These are phyloP conservation scores for Paraconiothyrium brasiliense DNA, from an alignment of 2,329 filamentous ascomycete species.

Conservation along the genomic window DNA sequence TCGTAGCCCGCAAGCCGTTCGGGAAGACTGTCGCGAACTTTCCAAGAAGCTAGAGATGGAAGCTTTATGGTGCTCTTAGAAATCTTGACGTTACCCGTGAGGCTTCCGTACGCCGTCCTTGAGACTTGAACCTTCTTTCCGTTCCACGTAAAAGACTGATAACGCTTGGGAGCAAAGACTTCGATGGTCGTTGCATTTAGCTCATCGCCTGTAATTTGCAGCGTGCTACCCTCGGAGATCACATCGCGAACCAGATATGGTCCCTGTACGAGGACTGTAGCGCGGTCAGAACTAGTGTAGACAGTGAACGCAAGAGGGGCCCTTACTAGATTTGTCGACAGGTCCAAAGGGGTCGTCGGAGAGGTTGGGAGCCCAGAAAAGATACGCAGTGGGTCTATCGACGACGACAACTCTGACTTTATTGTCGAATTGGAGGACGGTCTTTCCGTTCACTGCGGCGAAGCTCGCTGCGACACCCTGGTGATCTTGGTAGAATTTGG, in stretches of 20 bases:
- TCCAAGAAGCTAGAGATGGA: slow-evolving; percentile 58
- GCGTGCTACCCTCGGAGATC: slow-evolving; percentile 27
- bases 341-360: slow-evolving; percentile 51
- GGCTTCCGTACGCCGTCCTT: slow-evolving; percentile 48
- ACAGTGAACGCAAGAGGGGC: neutral
- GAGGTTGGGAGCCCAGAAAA: slow-evolving; percentile 52
- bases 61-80: slow-evolving; percentile 44
- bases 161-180: slow-evolving; percentile 44
- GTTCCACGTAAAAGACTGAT: slow-evolving; percentile 50
- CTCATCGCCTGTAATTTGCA: slow-evolving; percentile 50
- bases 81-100: slow-evolving; percentile 42
- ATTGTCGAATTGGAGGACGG: slow-evolving; percentile 49
- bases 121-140: slow-evolving; percentile 41
- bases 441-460: slow-evolving; percentile 42
- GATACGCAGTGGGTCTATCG: slow-evolving; percentile 50
- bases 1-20: slow-evolving; percentile 58
- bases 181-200: slow-evolving; percentile 47
- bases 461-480: slow-evolving; percentile 46
- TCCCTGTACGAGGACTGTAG: slow-evolving; percentile 49
- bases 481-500: slow-evolving; percentile 55
- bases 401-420: slow-evolving; percentile 48
- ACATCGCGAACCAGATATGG: slow-evolving; percentile 53
- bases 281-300: slow-evolving; percentile 12
- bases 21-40: slow-evolving; percentile 59
- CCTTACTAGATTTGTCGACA: slow-evolving; percentile 47